These are phyloP conservation scores for Colletotrichum tabaci DNA, from an alignment of 2,329 filamentous ascomycete genomes.

Conservation along the genomic window DNA sequence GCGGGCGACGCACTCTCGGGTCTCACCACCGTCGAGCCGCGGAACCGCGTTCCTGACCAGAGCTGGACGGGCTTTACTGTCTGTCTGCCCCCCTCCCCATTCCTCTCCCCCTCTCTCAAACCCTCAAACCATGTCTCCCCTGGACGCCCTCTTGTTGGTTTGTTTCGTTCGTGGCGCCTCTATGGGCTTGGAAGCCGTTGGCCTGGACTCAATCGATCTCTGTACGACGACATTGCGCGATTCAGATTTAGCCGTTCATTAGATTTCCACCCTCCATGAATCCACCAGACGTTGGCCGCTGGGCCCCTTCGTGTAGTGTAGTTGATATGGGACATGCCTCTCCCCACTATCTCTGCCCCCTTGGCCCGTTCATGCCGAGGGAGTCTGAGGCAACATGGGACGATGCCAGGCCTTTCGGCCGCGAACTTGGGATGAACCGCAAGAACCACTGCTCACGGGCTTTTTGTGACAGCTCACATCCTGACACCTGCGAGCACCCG, in stretches of 20 bases:
- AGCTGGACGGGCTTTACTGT: slow-evolving; percentile 14
- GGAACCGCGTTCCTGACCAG: slow-evolving; percentile 35
- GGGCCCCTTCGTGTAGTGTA: slow-evolving; percentile 6
- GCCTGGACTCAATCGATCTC: slow-evolving; percentile 30
- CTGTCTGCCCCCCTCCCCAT: background rate
- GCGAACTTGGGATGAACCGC: slow-evolving; percentile 22
- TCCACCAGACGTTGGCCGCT: slow-evolving; percentile 8
- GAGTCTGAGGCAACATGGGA: background rate
- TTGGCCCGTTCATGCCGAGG: slow-evolving; percentile 15
- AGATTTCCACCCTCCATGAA: background rate
- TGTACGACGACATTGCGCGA: slow-evolving; percentile 21
- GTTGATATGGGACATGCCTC: background rate
- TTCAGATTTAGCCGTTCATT: slow-evolving; percentile 13
- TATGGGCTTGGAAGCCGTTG: slow-evolving; percentile 2
- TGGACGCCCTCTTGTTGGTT: slow-evolving; percentile 2
- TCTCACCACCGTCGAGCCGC: slow-evolving; percentile 29
- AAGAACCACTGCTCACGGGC: slow-evolving; percentile 12
- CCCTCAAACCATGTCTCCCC: background rate
- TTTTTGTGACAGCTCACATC: slow-evolving; percentile 15
- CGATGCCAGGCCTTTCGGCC: slow-evolving; percentile 5
- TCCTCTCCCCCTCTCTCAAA: background rate
- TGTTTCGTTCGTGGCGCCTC: slow-evolving; percentile 1
- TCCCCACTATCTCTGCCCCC: background rate
- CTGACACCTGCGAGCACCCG: slow-evolving; percentile 11
- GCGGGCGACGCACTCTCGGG: slow-evolving; percentile 24